phyloP scores from a whole-genome alignment of 352 stramenopile species.

The Phytopythium litorale region DNA sequence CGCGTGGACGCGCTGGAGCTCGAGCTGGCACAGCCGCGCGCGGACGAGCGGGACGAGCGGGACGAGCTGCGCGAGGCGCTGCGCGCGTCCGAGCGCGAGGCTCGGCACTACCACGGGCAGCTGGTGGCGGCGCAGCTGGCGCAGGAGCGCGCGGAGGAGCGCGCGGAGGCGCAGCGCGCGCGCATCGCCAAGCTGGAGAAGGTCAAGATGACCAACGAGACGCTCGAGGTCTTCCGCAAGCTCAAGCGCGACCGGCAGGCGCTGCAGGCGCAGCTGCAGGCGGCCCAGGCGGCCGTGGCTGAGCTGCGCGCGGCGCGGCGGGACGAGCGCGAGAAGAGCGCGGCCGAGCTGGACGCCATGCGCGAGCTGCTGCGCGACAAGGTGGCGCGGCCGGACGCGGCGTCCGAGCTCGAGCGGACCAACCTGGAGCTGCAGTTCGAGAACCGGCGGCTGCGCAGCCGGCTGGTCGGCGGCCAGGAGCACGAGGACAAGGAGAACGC shows the following conservation, averaged over 20 bases:
- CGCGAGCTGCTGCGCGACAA: slow-evolving; percentile 43
- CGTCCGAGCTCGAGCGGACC: slow-evolving; percentile 63
- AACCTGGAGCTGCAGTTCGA: slow-evolving; percentile 64
- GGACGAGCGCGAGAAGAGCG: slow-evolving; percentile 42
- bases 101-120: slow-evolving; percentile 45
- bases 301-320: slow-evolving; percentile 30
- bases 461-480: slow-evolving; percentile 12
- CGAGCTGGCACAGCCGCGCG: slow-evolving; percentile 9
- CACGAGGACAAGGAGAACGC: slow-evolving; percentile 1
- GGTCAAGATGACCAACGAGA: slow-evolving; percentile 82
- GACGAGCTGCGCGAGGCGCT: slow-evolving; percentile 49
- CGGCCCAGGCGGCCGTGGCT: no score
- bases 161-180: slow-evolving; percentile 48
- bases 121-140: slow-evolving; percentile 31
- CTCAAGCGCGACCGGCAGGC: slow-evolving; percentile 55
- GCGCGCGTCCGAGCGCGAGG: slow-evolving; percentile 53
- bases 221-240: slow-evolving; percentile 61
- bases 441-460: slow-evolving; percentile 53
- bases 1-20: slow-evolving; percentile 22
- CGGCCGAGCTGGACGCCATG: slow-evolving; percentile 51
- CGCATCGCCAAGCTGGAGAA: slow-evolving; percentile 79
- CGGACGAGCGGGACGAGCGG: slow-evolving; percentile 33
- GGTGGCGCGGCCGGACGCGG: slow-evolving; percentile 25
- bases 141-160: slow-evolving; percentile 40
- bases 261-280: slow-evolving; percentile 31